Evolutionary conservation across 176 grass and related monocot genomes (phyloP), one percentile per base, ranked within the genome.

Genomic region (Typha latifolia): DNA sequence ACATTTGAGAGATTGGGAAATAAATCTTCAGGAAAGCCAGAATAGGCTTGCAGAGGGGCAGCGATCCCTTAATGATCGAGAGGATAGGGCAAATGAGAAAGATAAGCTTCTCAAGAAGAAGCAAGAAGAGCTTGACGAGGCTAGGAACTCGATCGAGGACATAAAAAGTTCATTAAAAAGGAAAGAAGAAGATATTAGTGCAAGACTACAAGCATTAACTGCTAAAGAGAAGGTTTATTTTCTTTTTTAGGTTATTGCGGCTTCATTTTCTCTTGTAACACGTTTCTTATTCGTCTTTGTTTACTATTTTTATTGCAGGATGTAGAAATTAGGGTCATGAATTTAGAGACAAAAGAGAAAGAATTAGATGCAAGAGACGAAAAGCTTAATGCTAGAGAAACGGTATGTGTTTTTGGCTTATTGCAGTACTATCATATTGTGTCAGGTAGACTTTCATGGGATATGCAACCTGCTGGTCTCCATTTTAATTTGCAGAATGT

Each of bases 21-120:
- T 80, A 74, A 97, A 86, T 37, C 78, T 93, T 37, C 84, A 90
- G 71, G 89, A 97, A 73, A 92, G 94, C 67, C 94, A 97, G 64
- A 92, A 90, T 66, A 81, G 94, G 66, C 76, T 97, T 63, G 55
- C 78, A 77, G 84, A 87, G 50, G 78, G 84, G 26, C 94, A 97
- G 61, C 79, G 76, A 69, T 86, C 84, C 32, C 70, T 97, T 73
- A 97, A 93, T 71, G 89, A 87, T 70, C 76, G 83, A 74, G 94
- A 92, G 73, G 85, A 97, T 67, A 92, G 83, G 63, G 83, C 94
- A 69, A 97, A 97, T 14, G 69, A 79, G 52, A 86, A 74, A 37
- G 85, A 97, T n/a, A 68, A 69, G 21, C 56, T 87, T 62, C 80
- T 89, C 32, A 97, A 87, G 77, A 70, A 68, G 61, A 97, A 89